A percentile compares a stretch with the other conserved stretches of the same genome.
Evolutionary conservation across 108 stramenopile species (phyloP).

Genomic region (Mayamaea pseudoterrestris): DNA sequence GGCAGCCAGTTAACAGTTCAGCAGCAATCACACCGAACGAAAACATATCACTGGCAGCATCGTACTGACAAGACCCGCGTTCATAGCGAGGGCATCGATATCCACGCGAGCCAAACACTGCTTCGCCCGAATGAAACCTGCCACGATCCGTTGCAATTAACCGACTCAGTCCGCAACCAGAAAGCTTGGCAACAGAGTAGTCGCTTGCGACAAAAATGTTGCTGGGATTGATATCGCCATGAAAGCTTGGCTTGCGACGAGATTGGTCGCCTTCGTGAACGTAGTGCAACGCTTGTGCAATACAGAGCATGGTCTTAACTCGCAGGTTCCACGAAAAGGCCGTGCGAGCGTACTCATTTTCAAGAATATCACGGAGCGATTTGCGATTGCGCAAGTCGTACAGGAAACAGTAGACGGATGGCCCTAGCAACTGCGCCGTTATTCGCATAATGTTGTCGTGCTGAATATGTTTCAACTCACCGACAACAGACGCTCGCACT

Average conservation of each 20-base stretch:
- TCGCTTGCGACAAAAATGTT: background rate
- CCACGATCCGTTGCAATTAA: background rate
- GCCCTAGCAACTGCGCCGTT: too few species aligned
- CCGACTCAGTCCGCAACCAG: background rate
- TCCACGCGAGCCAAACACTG: conserved; percentile 1
- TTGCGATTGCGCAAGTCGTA: background rate
- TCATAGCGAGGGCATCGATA: conserved; percentile 2
- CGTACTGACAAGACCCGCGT: background rate
- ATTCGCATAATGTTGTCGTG: too few species aligned
- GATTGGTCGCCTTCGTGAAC: background rate
- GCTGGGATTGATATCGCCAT: background rate
- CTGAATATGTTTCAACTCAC: too few species aligned
- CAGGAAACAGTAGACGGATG: background rate
- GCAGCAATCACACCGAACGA: background rate
- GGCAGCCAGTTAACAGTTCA: background rate
- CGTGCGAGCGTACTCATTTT: background rate
- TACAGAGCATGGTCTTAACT: background rate
- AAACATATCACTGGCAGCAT: background rate
- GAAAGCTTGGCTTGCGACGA: background rate
- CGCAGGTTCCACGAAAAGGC: background rate
- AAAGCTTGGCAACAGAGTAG: background rate
- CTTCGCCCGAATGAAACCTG: background rate
- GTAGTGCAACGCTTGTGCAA: background rate
- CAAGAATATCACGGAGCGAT: background rate
- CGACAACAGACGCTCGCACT: too few species aligned